Evolutionary conservation across 306 rosid genomes (phyloP), one percentile per base, ranked within the genome.

Genomic region (Sophora flavescens): DNA sequence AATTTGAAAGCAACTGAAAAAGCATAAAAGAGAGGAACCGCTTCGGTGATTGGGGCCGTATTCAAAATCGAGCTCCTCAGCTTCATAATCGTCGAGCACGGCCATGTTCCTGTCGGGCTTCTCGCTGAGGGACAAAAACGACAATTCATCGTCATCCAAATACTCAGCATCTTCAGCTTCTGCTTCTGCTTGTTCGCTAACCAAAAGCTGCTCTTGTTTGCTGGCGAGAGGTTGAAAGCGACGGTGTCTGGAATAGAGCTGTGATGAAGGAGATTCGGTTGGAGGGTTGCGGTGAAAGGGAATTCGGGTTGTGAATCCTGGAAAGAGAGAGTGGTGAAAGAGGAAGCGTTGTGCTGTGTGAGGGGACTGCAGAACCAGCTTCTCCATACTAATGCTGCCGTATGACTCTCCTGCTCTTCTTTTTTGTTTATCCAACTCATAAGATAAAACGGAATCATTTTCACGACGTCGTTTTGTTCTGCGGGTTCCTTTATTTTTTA

Each of bases 21-120:
- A 48, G 1, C 11, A 41, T 41, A 26, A 44, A 68, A 51, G 64
- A 82, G 15, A 78, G 84, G 6, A 54, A 95, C 97, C 99, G 58
- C 99, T 95, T 44, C 88, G 78, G 72, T 95, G 99, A 83, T 89
- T 81, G 16, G 88, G 89, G 63, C 75, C 82, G 38, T 28, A 22
- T 16, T 64, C 73, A 17, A 69, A 76, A 22, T 81, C 86, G 51
- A 89, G 90, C 85, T 95, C 99, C 68, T 91, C 97, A 9, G 89
- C 48, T 72, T 95, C 98, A 63, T 89, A 88, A 22, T 95, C 93
- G 76, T 95, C 99, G 1, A 88, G 91, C 82, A 92, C 61, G 6
- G 87, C 83, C 78, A 86, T 48, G 76, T 87, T 95, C 59, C 99
- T 62, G 79, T 95, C 93, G 0, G 99, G 99, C 72, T 95, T 95